Evolutionary conservation across 2,329 filamentous ascomycete species (phyloP).

Genomic region (Huntiella savannae): DNA sequence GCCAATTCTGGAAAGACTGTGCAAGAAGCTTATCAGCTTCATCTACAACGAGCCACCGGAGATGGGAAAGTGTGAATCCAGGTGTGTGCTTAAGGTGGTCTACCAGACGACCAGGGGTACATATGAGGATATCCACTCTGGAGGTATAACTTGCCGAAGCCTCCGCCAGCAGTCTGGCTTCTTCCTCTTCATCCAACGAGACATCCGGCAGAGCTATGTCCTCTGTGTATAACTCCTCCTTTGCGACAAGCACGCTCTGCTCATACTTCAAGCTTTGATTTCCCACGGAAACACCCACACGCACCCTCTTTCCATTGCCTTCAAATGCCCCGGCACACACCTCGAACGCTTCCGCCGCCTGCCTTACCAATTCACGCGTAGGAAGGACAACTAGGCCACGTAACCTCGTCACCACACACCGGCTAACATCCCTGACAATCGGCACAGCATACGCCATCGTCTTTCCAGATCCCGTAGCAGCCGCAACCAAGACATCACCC

Average conservation of each 20-base stretch:
- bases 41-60: slow-evolving; percentile 81
- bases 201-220: slow-evolving; percentile 17
- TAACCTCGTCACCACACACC: slow-evolving; percentile 43
- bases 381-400: slow-evolving; percentile 74
- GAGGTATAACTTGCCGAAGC: slow-evolving; percentile 49
- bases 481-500: slow-evolving; percentile 75
- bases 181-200: slow-evolving; percentile 20
- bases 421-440: slow-evolving; percentile 57
- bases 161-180: slow-evolving; percentile 29
- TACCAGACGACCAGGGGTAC: slow-evolving; percentile 78
- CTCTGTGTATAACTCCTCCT: slow-evolving; percentile 18
- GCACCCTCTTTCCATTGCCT: slow-evolving; percentile 44
- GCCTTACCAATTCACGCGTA: slow-evolving; percentile 73
- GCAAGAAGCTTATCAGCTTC: slow-evolving; percentile 76
- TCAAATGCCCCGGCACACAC: slow-evolving; percentile 46
- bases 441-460: slow-evolving; percentile 83
- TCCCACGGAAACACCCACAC: slow-evolving; percentile 66
- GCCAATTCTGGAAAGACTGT: slow-evolving; percentile 85
- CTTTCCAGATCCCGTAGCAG: slow-evolving; percentile 89
- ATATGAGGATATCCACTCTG: slow-evolving; percentile 73
- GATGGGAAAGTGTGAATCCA: slow-evolving; percentile 58
- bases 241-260: slow-evolving; percentile 26
- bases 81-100: slow-evolving; percentile 74
- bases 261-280: slow-evolving; percentile 55
- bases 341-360: slow-evolving; percentile 64